Base-by-base conservation (phyloP, 208 protist genomes). In the Kentomonas sorsogonicus region DNA sequence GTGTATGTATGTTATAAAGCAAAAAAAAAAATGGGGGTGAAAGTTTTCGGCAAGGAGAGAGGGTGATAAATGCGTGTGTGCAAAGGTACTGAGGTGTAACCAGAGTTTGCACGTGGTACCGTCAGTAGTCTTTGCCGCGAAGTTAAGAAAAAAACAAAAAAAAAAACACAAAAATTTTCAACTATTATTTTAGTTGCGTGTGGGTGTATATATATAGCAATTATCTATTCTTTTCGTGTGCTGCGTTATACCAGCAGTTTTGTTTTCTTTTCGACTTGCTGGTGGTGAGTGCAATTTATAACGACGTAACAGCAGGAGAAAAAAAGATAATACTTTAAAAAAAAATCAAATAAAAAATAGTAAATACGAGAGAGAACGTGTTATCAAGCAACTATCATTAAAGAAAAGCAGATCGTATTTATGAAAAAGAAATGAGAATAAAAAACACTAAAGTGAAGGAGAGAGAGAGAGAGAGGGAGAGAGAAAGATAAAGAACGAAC, bases 11-110 rank as follows among this genome's bases (percentile, higher is more conserved):
- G 31, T 52, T 52, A 52, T 33, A 52, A 52, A 52, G 46, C 4
- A 52, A 52, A 52, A 52, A 52, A 52, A 52, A 52, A 34, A 52
- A 52, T 11, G n/a, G n/a, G n/a, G n/a, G n/a, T n/a, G n/a, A n/a
- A n/a, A n/a, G n/a, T n/a, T n/a, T n/a, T n/a, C n/a, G n/a, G n/a
- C n/a, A n/a, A n/a, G n/a, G n/a, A n/a, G n/a, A n/a, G n/a, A n/a
- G n/a, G n/a, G n/a, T n/a, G n/a, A n/a, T n/a, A n/a, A n/a, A n/a
- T n/a, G n/a, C n/a, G n/a, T n/a, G n/a, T n/a, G n/a, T n/a, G n/a
- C n/a, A n/a, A n/a, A n/a, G n/a, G n/a, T n/a, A n/a, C n/a, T n/a
- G n/a, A n/a, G n/a, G n/a, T n/a, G n/a, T 33, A 52, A 29, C 5
- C 6, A 52, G 27, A 52, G n/a, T 34, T 36, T 36, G 33, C 11